Conservation (phyloP, 805 yeast genomes). For the Lipomyces starkeyi region DNA sequence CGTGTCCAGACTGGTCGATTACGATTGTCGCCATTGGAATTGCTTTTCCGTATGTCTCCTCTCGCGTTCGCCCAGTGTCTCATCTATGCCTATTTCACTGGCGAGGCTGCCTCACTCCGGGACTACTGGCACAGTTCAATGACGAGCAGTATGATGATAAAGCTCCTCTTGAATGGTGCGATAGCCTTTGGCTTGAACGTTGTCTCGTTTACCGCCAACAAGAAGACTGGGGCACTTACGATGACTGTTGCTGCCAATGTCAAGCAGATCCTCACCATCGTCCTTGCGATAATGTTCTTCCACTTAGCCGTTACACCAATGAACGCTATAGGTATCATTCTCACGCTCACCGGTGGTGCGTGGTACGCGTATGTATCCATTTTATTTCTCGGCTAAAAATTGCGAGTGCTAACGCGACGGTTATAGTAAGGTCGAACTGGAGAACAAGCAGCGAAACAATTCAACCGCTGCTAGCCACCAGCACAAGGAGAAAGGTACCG, state of each 20-base stretch:
- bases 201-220: constrained; percentile 44
- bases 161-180: constrained; percentile 40
- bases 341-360: constrained; percentile 43
- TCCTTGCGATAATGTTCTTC: constrained; percentile 42
- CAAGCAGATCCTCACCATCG: constrained; percentile 43
- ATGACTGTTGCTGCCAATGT: constrained; percentile 45
- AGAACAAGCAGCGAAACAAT: constrained; percentile 27
- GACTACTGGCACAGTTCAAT: constrained; percentile 33
- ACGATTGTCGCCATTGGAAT: constrained; percentile 40
- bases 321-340: constrained; percentile 41
- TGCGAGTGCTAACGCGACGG: not conserved
- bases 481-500: constrained; percentile 28
- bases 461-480: constrained; percentile 15
- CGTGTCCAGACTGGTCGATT: constrained; percentile 43
- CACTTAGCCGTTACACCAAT: constrained; percentile 41
- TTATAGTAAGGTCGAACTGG: constrained; percentile 36
- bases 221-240: constrained; percentile 43
- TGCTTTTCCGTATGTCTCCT: constrained; percentile 43
- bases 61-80: constrained; percentile 41
- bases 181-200: constrained; percentile 43
- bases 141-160: constrained; percentile 36
- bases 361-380: constrained; percentile 40
- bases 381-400: not conserved
- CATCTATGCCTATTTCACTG: constrained; percentile 41
- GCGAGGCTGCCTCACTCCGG: constrained; percentile 36